These are phyloP conservation scores for Pelargonium myrrhifolium DNA, from an alignment of 441 rosid species.

Conservation along the genomic window DNA sequence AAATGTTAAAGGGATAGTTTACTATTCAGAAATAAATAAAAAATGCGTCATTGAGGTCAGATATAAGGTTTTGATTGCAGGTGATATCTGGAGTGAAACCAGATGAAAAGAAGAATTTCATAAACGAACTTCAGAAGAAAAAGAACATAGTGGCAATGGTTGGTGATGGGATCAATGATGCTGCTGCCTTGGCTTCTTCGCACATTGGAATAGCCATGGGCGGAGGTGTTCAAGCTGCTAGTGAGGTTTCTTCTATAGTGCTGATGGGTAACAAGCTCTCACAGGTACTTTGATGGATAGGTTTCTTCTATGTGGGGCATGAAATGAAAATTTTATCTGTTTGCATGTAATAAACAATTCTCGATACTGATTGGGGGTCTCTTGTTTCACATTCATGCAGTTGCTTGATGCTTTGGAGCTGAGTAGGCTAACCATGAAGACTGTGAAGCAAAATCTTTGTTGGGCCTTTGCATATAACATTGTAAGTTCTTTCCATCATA, in stretches of 20 bases:
- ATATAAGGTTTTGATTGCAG: constrained; percentile 32
- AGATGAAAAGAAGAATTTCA: constrained; percentile 63
- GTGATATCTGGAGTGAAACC: constrained; percentile 85
- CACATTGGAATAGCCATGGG: constrained; percentile 94
- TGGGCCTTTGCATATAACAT: constrained; percentile 98
- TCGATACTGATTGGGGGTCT: background rate
- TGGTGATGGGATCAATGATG: constrained; percentile 98
- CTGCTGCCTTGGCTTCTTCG: constrained; percentile 89
- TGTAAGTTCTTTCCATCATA: constrained; percentile 41
- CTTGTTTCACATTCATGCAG: constrained; percentile 32
- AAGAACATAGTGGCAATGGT: constrained; percentile 82
- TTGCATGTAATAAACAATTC: background rate
- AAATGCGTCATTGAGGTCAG: background rate
- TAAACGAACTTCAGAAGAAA: constrained; percentile 62
- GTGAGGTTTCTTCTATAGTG: constrained; percentile 90
- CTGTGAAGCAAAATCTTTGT: constrained; percentile 96
- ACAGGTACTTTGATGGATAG: too few species aligned
- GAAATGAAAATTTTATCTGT: background rate
- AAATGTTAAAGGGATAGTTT: background rate
- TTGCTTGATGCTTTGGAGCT: constrained; percentile 91
- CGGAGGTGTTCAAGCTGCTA: constrained; percentile 90
- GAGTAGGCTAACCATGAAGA: constrained; percentile 91
- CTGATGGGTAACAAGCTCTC: constrained; percentile 81
- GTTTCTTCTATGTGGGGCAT: too few species aligned
- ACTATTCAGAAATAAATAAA: background rate